Base-by-base conservation (phyloP, 108 stramenopile genomes). In the Seminavis robusta region DNA sequence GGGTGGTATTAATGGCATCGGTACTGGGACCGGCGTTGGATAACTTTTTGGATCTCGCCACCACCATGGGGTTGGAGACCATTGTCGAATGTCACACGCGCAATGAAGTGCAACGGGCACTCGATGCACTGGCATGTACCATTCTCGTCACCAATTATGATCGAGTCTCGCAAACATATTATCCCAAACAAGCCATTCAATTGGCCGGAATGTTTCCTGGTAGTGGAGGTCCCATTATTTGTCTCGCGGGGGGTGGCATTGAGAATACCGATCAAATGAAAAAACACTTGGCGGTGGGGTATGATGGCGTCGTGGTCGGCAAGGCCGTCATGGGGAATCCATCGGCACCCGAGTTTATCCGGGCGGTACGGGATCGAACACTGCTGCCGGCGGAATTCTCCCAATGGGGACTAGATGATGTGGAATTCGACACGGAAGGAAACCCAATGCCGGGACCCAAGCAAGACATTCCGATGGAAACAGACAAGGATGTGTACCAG, bases 1-100 rank as follows among this genome's bases (percentile, higher is more conserved):
- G 88, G 17, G 72, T 94, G 29, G 33, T 94, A 21, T 58, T 94
- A 32, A 84, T 88, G 49, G 84, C 92, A 2, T 69, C 70, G 33
- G 92, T 94, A 0, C 54, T 94, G 56, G 92, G 92, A 2, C 88
- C 88, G 3, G 73, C 86, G 2, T 45, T 94, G 40, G 84, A 81
- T 16, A 81, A 88, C 56, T 94, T 94, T 76, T 54, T 94, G 44
- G 77, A 90, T 63, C 61, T 89, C 20, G 88, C 88, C 42, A 94
- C 92, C 13, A 70, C 75, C 4, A 94, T 94, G 65, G 88, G 92
- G 23, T 63, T 94, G 36, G 88, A 94, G 49, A 83, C 86, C 15
- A 90, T 94, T 66, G 92, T 94, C 23, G 92, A 94, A 69, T 90
- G 88, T 59, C 92, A 94, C 59, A 94, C 92, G 2, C 68, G 64